Percentiles rank a stretch among this genome's conserved stretches.
Conservation (phyloP, 306 rosid species). For the Glycine tomentella region DNA sequence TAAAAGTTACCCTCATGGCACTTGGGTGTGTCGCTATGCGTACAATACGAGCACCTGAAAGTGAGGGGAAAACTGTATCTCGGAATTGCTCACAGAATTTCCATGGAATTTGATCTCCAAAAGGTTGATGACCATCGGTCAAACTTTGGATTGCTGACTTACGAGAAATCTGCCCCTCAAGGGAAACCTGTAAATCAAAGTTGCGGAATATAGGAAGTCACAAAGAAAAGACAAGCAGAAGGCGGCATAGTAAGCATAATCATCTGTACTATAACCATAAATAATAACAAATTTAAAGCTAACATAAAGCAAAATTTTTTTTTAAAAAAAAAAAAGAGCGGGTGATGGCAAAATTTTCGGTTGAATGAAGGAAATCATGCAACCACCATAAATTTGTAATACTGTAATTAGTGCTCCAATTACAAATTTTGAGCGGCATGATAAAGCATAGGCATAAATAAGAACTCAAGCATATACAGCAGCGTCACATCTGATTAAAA, state of each 20-base stretch:
- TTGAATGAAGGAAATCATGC: neutral
- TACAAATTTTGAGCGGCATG: neutral
- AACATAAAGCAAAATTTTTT: neutral
- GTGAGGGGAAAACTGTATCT: conserved; percentile 83
- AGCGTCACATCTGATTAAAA: conserved; percentile 11
- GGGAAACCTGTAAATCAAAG: conserved; percentile 65
- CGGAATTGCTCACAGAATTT: conserved; percentile 93
- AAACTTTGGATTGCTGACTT: conserved; percentile 79
- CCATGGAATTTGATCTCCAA: conserved; percentile 97
- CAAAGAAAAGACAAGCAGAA: conserved; percentile 32
- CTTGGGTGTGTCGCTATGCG: conserved; percentile 98
- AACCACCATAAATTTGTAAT: conserved; percentile 3
- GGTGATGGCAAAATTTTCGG: neutral
- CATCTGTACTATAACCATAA: neutral
- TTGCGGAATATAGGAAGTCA: conserved; percentile 15
- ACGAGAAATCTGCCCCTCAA: conserved; percentile 92
- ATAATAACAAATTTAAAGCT: conserved; percentile 29
- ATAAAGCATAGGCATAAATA: neutral
- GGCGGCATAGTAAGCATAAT: conserved; percentile 7
- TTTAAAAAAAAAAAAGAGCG: no score
- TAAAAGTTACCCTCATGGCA: conserved; percentile 79
- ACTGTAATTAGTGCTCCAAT: neutral
- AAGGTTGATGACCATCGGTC: conserved; percentile 84
- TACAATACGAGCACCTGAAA: conserved; percentile 96
- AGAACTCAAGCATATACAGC: conserved; percentile 22